Base-by-base conservation (phyloP, 306 rosid genomes). In the Inga laurina region DNA sequence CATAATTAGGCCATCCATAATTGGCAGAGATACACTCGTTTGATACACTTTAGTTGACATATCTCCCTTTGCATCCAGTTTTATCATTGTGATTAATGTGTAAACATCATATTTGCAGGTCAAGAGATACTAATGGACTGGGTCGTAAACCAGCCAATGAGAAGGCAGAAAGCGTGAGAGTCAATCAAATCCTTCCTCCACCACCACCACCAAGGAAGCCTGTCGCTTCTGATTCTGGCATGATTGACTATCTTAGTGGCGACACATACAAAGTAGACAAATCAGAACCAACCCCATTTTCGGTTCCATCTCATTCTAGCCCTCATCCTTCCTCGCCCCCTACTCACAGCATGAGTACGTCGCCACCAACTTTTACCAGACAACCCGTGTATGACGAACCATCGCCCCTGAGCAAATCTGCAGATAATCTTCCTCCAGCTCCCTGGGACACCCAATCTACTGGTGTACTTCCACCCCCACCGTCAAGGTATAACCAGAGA, bases 191-290 rank as follows among this genome's bases (percentile, higher is more conserved):
- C 54, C 85, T 87, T 82, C 91, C 94, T 62, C 92, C 93, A 61
- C 94, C 92, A 37, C 93, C 92, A 0, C 76, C 92, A 18, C 75
- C 94, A 16, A 86, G 84, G 76, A 89, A 80, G 82, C 93, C 94
- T 14, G 82, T 87, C n/a, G 41, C 71, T 73, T 78, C 87, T 37
- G 92, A 89, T 64, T 57, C 92, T 64, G 79, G 90, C 49, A 19
- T 74, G 82, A 19, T 89, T 19, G 97, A 90, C 84, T 92, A 90
- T 87, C 91, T 92, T 66, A 92, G 97, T 78, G 97, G 94, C 0
- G 97, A 90, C 67, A 24, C 78, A 49, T 89, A 87, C 84, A 92
- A 92, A 83, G 84, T 90, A 45, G 91, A 81, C 74, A 82, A 84
- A 46, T 57, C 90, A 2, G 76, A 84, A 74, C 85, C 84, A 18